Percentiles rank a stretch among this genome's conserved stretches.
Evolutionary conservation across 2,329 filamentous ascomycete genomes (phyloP).

Genomic region (Talaromyces sp.): DNA sequence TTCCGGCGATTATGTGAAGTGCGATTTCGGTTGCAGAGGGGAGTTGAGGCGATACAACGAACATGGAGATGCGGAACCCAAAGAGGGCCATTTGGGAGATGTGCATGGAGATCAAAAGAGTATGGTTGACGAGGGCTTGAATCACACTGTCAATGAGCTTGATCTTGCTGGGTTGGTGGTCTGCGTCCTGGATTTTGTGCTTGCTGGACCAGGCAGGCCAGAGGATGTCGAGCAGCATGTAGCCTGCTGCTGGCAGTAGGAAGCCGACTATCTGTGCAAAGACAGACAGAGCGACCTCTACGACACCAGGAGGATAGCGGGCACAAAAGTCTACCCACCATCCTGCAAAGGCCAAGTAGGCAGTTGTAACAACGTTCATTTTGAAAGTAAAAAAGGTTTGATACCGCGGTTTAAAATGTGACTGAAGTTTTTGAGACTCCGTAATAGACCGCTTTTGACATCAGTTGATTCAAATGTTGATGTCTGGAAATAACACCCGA

Average conservation of each 20-base stretch:
- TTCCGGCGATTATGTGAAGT: not conserved
- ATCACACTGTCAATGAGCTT: constrained; percentile 14
- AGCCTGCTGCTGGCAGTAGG: constrained; percentile 14
- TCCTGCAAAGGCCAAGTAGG: not conserved
- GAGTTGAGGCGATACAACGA: not conserved
- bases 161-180: constrained; percentile 12
- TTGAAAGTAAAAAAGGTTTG: not conserved
- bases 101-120: constrained; percentile 12
- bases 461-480: no score
- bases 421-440: no score
- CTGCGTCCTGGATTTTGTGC: constrained; percentile 16
- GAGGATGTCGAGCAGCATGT: constrained; percentile 12
- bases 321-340: not conserved
- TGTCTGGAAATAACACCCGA: no score
- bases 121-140: constrained; percentile 6
- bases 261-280: constrained; percentile 36
- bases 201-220: constrained; percentile 14
- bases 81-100: constrained; percentile 9
- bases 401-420: not conserved
- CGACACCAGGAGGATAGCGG: constrained; percentile 10
- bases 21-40: constrained; percentile 1
- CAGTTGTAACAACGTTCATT: not conserved
- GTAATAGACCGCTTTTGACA: no score
- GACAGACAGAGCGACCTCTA: constrained; percentile 36
- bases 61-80: not conserved